Evolutionary conservation across 495 filamentous ascomycete species (phyloP), one percentile per base, ranked within the genome.

Genomic region (Lasiosphaeria hispida): DNA sequence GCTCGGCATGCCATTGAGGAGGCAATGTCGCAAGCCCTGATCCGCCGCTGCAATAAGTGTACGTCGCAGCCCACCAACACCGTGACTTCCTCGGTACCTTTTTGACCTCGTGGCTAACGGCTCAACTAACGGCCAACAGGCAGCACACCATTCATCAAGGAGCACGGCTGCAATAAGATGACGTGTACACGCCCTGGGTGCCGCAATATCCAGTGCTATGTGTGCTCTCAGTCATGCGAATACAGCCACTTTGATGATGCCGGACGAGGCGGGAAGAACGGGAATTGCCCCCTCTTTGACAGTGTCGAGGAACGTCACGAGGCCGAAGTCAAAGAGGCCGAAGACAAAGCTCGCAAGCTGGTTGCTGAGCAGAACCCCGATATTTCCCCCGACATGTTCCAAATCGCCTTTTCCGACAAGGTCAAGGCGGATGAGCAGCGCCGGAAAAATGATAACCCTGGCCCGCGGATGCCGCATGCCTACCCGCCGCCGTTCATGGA

Each of bases 101-200:
- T n/a, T n/a, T n/a, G n/a, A n/a, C n/a, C 3, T 14, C n/a, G 3
- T 13, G 30, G 33, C 34, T 70, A 49, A 7, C 4, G 5, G 44
- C 66, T n/a, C n/a, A n/a, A n/a, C n/a, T 77, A 53, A 76, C 64
- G 36, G n/a, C 17, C 4, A 14, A 30, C 41, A 80, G 85, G 86
- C 63, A 59, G 71, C 10, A 79, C 77, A 8, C 76, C 81, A 0
- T 91, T 87, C 63, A 75, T 95, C 66, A 96, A 95, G 66, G 80
- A 86, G 54, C 69, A 75, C 35, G 91, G 91, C 9, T 96, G 91
- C 74, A 96, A 96, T 70, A 95, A 92, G 73, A 87, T 96, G 75
- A 77, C 64, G 0, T 96, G 91, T 63, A 72, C 75, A 1, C 75
- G 76, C 13, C 6, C 35, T 4, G 66, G 66, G 0, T 93, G 89